Conservation (phyloP, 495 filamentous ascomycete species). For the Daldinia bambusicola region DNA sequence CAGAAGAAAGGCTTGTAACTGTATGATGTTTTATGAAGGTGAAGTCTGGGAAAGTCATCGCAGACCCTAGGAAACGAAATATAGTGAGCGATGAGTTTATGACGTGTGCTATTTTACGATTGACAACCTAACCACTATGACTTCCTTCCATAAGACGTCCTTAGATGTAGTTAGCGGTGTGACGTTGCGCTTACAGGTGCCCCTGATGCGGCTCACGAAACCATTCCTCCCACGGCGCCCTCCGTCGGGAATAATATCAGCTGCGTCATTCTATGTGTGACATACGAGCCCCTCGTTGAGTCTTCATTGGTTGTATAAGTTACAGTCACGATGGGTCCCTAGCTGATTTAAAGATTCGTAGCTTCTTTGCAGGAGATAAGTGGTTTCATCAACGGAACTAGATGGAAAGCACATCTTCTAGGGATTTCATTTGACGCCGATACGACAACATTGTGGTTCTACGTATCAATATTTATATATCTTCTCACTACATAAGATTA, state of each 20-base stretch:
- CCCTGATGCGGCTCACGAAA: constrained; percentile 12
- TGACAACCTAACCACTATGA: background rate
- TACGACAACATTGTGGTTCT: background rate
- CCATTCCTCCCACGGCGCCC: background rate
- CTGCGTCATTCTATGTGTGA: background rate
- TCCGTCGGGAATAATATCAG: background rate
- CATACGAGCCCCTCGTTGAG: background rate
- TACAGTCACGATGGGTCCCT: background rate
- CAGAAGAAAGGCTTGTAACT: constrained; percentile 26
- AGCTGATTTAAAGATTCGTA: background rate
- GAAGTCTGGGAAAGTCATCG: background rate
- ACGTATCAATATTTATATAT: too few species aligned
- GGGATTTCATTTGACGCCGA: background rate
- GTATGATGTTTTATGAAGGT: constrained; percentile 17
- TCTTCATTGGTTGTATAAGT: background rate
- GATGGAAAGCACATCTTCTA: background rate
- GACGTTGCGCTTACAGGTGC: constrained; percentile 3
- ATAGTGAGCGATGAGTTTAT: constrained; percentile 31
- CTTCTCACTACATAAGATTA: background rate
- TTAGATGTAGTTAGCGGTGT: background rate
- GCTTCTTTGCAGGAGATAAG: background rate
- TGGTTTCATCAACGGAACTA: background rate
- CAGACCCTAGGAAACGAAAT: constrained; percentile 10
- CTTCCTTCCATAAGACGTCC: background rate
- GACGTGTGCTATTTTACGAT: background rate